Base-by-base conservation (phyloP, 306 rosid species). In the Datisca glomerata region DNA sequence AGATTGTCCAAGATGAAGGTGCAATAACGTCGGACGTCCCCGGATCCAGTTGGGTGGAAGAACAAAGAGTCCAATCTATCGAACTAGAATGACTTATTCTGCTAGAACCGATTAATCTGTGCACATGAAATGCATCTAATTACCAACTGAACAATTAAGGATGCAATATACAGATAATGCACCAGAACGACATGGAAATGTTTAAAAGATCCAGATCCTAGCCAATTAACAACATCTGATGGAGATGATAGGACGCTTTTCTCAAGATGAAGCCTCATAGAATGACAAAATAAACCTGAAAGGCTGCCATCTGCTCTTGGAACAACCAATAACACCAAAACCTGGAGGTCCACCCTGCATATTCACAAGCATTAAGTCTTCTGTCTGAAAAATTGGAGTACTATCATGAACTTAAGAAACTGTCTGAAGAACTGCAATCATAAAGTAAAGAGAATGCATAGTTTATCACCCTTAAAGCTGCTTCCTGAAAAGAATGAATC, bases 1-100 rank as follows among this genome's bases (percentile, higher is more conserved):
- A 86, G 46, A 86, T 86, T 56, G 76, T 86, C 96, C 94, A 86
- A 1, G 87, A 72, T 6, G 96, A 86, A 57, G 94, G 81, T 46
- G 87, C 83, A 37, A 75, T 61, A 46, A 86, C 96, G 64, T 86
- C 96, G 18, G 81, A 43, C 33, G 94, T 59, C 68, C 67, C 74
- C 3, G 81, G 69, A 52, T 86, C 94, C n/a, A 68, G 28, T 61
- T 41, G 65, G 22, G 64, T 41, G 46, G 51, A 44, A 47, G 93
- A 54, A 17, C 65, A 47, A 33, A 61, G 37, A 54, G 62, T 63
- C 69, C 76, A 53, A 49, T 71, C 75, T 31, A 68, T 47, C 7
- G 94, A 71, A 65, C 37, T 12, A 51, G 61, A 68, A 52, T 61
- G 35, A 41, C 54, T 60, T 28, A 57, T 0, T 33, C 75, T 61